Percentiles rank a stretch among this genome's conserved stretches.
These are phyloP conservation scores for Botryotinia convoluta DNA, from an alignment of 2,329 filamentous ascomycete species.

Conservation along the genomic window DNA sequence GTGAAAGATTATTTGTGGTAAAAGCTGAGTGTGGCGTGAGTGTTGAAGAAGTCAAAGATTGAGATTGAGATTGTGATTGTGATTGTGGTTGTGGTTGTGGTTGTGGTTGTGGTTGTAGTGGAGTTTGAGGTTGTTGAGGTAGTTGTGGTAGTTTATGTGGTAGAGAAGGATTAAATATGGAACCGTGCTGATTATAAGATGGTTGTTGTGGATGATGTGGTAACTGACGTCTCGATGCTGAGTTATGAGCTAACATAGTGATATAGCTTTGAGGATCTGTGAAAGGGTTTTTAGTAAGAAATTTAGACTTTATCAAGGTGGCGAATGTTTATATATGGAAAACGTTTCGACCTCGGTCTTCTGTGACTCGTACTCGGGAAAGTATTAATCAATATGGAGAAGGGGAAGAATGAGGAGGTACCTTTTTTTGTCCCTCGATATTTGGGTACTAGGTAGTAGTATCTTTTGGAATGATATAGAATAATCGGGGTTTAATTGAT, in stretches of 20 bases:
- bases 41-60: not conserved
- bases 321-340: constrained; percentile 8
- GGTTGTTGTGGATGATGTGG: not conserved
- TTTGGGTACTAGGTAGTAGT: not conserved
- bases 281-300: not conserved
- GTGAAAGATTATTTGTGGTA: constrained; percentile 25
- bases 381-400: not conserved
- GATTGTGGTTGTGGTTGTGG: not conserved
- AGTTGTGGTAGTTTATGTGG: not conserved
- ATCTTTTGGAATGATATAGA: constrained; percentile 15
- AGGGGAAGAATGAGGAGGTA: not conserved
- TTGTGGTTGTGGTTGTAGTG: not conserved
- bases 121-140: not conserved
- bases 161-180: not conserved
- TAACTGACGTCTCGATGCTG: constrained; percentile 16
- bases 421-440: not conserved
- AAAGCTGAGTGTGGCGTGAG: constrained; percentile 3
- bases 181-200: not conserved
- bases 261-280: constrained; percentile 8
- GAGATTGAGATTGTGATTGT: not conserved
- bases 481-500: not conserved
- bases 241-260: constrained; percentile 8
- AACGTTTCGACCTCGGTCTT: not conserved
- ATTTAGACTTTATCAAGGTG: not conserved
- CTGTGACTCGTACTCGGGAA: constrained; percentile 15